Evolutionary conservation across 129 eudicot species (phyloP).

Genomic region (Pulicaria dysenterica): DNA sequence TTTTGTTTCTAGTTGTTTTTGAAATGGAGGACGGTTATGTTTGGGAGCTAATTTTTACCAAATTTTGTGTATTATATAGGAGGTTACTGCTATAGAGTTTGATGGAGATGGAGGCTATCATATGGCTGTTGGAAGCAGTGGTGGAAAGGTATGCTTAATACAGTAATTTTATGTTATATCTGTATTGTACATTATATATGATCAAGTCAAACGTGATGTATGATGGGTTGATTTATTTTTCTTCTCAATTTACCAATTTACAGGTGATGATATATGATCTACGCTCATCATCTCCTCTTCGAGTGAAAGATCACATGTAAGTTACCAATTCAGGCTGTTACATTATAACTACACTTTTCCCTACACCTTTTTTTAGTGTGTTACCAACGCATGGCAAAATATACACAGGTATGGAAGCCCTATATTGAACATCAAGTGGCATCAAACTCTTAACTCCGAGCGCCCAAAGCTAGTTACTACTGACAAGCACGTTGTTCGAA

Average conservation of each 20-base stretch:
- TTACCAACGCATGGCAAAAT: not conserved
- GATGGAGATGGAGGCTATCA: slow-evolving; percentile 85
- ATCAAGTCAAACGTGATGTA: not conserved
- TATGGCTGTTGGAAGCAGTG: slow-evolving; percentile 98
- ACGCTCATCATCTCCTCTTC: slow-evolving; percentile 78
- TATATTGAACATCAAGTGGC: slow-evolving; percentile 90
- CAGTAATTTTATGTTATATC: not conserved
- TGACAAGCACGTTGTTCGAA: slow-evolving; percentile 82
- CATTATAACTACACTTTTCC: not conserved
- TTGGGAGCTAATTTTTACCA: slow-evolving; percentile 1
- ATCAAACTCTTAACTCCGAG: slow-evolving; percentile 71
- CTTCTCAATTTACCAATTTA: slow-evolving; percentile 12
- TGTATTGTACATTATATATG: not conserved
- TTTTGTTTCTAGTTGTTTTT: not conserved
- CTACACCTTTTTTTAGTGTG: not conserved
- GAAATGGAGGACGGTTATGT: not conserved
- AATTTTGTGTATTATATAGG: slow-evolving; percentile 34
- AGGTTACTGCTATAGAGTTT: slow-evolving; percentile 88
- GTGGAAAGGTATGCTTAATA: slow-evolving; percentile 70
- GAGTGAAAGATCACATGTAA: slow-evolving; percentile 96
- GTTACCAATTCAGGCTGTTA: slow-evolving; percentile 28
- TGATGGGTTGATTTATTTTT: not conserved
- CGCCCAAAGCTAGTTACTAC: slow-evolving; percentile 66
- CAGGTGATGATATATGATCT: slow-evolving; percentile 85
- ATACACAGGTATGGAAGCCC: slow-evolving; percentile 84